Base-by-base conservation (phyloP, 495 filamentous ascomycete species). In the Xylaria sp. region DNA sequence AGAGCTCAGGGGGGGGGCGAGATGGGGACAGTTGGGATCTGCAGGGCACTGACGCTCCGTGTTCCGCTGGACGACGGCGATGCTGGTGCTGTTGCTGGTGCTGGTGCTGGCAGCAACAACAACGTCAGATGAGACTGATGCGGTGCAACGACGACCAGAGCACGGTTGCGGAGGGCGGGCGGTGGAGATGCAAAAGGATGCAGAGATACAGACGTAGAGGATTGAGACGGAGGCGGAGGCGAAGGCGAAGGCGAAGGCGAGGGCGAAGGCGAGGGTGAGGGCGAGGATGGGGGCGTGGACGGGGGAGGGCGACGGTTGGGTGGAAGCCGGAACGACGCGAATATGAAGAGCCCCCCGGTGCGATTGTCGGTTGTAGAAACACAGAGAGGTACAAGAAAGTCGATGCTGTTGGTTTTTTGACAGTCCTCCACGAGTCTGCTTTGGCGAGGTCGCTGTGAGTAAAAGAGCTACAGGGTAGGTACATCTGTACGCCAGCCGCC, bases 281-380 rank as follows among this genome's bases (percentile, higher is more conserved):
- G 17, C 52, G 52, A 17, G 24, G 57, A 55, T 14, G 48, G 35
- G 64, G 63, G 15, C 35, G 70, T n/a, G 37, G 75, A 72, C 70
- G 70, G 72, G 59, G 53, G 37, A 66, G 40, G 69, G 61, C 69
- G 69, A 55, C 68, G 68, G 69, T 66, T 69, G 40, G 67, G 67
- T 52, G 24, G 68, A 55, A 55, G 68, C 68, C 68, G 68, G 68
- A 24, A 69, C 67, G 59, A 70, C 58, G 68, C 59, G 68, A 66
- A 35, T 46, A 33, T 64, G 35, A 46, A 61, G 59, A 59, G 46
- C 24, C 58, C 61, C 69, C 69, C 52, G 33, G 48, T 71, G 12
- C 24, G 15, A 66, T 43, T 29, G 68, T 70, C 68, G 68, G 68
- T 64, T 57, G 46, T 64, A 64, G 68, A 64, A 52, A 71, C 61